Evolutionary conservation across 495 filamentous ascomycete species (phyloP).

Genomic region (Podospora pseudoanserina): DNA sequence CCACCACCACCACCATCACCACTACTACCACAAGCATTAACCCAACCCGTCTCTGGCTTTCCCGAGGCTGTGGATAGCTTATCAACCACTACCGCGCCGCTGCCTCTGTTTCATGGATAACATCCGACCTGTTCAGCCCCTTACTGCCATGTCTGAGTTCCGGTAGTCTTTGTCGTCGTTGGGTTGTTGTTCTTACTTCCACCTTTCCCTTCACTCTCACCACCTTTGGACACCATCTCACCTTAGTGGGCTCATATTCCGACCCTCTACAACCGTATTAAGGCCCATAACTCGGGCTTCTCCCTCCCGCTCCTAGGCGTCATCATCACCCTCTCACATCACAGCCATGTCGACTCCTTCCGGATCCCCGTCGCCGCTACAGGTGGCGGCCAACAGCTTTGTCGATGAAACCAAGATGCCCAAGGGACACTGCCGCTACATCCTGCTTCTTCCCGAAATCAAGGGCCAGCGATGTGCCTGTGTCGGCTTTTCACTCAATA

Average conservation of each 20-base stretch:
- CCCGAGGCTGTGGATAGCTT: conserved; percentile 17
- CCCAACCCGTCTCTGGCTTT: conserved; percentile 9
- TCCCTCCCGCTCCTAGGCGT: conserved; percentile 3
- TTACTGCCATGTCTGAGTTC: conserved; percentile 32
- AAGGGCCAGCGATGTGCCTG: conserved; percentile 54
- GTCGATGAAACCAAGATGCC: conserved; percentile 45
- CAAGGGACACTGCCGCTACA: conserved; percentile 54
- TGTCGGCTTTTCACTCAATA: conserved; percentile 52
- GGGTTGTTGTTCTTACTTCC: conserved; percentile 19
- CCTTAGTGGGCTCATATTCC: not conserved
- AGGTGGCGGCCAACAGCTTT: conserved; percentile 24
- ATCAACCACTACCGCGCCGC: conserved; percentile 1
- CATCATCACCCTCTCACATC: conserved; percentile 6
- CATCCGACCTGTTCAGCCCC: conserved; percentile 12
- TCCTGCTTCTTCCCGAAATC: conserved; percentile 51
- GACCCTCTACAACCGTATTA: not conserved
- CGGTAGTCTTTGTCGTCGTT: conserved; percentile 24
- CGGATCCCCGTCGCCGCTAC: conserved; percentile 32
- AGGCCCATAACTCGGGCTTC: conserved; percentile 2
- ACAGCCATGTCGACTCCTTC: conserved; percentile 27
- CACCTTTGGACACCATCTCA: not conserved
- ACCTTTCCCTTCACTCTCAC: not conserved
- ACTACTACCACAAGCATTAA: conserved; percentile 1
- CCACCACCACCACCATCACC: not conserved
- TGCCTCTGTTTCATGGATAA: conserved; percentile 28